Conservation (phyloP, 306 rosid genomes). For the Luffa acutangula region DNA sequence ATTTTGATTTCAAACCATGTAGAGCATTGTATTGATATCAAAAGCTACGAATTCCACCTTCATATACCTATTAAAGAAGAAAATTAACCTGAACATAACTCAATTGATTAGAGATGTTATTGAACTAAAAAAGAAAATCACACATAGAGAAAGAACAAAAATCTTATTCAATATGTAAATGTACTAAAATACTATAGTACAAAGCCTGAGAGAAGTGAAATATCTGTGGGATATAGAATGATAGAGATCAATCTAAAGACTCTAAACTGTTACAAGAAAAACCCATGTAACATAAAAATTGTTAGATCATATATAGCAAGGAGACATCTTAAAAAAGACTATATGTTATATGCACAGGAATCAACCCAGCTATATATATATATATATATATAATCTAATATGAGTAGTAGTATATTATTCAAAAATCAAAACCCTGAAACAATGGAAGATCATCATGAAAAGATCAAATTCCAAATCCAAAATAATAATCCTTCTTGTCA, state of each 20-base stretch:
- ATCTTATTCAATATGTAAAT: neutral
- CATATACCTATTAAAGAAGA: too few species aligned
- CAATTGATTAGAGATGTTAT: too few species aligned
- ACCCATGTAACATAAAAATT: neutral
- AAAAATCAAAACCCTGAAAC: neutral
- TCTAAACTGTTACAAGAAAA: neutral
- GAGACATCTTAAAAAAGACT: neutral
- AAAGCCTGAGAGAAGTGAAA: neutral
- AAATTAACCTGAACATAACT: too few species aligned
- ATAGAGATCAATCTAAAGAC: neutral
- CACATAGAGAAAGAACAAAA: neutral
- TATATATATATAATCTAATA: neutral
- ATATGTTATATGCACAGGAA: neutral
- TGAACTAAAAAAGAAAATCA: too few species aligned
- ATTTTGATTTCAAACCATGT: neutral
- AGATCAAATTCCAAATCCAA: neutral
- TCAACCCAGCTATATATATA: neutral
- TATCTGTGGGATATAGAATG: neutral
- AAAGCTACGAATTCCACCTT: too few species aligned
- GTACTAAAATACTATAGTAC: neutral
- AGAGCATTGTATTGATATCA: neutral
- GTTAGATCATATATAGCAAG: neutral
- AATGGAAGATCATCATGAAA: neutral
- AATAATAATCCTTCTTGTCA: neutral
- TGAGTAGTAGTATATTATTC: neutral